A percentile compares a stretch with the other conserved stretches of the same genome.
phyloP scores from a whole-genome alignment of 768 basidiomycete species.

The Gautieria morchelliformis region DNA sequence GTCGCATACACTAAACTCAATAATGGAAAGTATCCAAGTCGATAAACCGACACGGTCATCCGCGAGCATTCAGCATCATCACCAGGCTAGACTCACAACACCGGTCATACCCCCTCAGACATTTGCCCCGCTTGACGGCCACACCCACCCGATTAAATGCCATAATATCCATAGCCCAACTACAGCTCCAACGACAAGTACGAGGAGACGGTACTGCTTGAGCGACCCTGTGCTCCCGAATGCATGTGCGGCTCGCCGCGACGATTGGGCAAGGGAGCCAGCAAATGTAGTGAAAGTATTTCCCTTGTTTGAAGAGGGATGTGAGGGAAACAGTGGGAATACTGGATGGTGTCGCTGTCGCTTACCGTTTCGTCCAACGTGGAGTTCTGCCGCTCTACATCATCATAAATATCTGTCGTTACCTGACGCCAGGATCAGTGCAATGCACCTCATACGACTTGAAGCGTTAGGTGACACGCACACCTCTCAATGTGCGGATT shows the following conservation, averaged over 20 bases:
- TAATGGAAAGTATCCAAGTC: too few relatives aligned
- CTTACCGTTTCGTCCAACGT: conserved; percentile 70
- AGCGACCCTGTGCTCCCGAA: conserved; percentile 62
- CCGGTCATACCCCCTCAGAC: too few relatives aligned
- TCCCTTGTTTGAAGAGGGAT: conserved; percentile 29
- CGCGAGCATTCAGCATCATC: too few relatives aligned
- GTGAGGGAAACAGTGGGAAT: neutral
- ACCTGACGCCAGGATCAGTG: conserved; percentile 34
- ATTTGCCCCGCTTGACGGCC: neutral
- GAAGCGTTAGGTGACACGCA: conserved; percentile 23
- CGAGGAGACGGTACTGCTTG: conserved; percentile 59
- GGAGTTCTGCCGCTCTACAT: conserved; percentile 74
- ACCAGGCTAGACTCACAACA: too few relatives aligned
- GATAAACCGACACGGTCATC: too few relatives aligned
- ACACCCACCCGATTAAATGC: conserved; percentile 38
- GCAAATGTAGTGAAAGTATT: conserved; percentile 62
- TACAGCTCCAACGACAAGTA: conserved; percentile 46
- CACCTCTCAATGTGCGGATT: conserved; percentile 72
- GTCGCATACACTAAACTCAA: too few relatives aligned
- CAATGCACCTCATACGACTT: neutral
- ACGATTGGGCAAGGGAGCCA: conserved; percentile 52
- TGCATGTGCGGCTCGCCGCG: conserved; percentile 59
- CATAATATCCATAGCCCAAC: conserved; percentile 47
- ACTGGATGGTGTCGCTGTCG: conserved; percentile 16
- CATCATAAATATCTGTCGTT: conserved; percentile 81